Base-by-base conservation (phyloP, 768 basidiomycete genomes). In the Amanita phalloides region DNA sequence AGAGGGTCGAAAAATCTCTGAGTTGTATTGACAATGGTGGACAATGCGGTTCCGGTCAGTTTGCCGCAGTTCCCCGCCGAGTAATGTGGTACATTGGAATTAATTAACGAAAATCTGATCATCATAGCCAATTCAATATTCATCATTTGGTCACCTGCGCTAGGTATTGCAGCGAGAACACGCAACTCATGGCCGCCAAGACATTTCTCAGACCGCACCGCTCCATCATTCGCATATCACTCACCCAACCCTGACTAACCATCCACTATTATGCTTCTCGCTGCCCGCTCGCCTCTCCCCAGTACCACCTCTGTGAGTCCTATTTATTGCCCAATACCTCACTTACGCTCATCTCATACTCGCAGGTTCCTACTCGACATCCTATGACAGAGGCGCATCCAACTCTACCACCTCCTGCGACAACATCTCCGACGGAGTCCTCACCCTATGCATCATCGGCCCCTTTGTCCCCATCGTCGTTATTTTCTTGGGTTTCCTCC, bases 31-130 rank as follows among this genome's bases (percentile, higher is more conserved):
- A 59, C 58, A 1, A 45, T 54, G 6, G 37, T 57, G 3, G 51
- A 56, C 10, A 56, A 56, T 33, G 54, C 58, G 5, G 58, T 57
- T 14, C 60, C 58, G 0, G 50, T 61, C 26, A 38, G 20, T 2
- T 30, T 50, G 36, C 26, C 35, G 4, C 25, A 26, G 17, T 17
- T 17, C 17, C 17, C 17, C 17, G 17, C 17, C 17, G 17, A 17
- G 17, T 17, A 17, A 17, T 1, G 17, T 17, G 17, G 17, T 17
- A 1, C 17, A 17, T 17, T 17, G 17, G 17, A 17, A 17, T 17
- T 17, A 17, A 1, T 17, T 1, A 1, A 17, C 17, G 17, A 17
- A 17, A 17, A 17, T 17, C 17, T 17, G 17, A 17, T 17, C 17
- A 17, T 17, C 17, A 17, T 17, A 17, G 17, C 17, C 17, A 17